Conservation (phyloP, 371 early-diverging fungal genomes). For the Neoconidiobolus thromboides region DNA sequence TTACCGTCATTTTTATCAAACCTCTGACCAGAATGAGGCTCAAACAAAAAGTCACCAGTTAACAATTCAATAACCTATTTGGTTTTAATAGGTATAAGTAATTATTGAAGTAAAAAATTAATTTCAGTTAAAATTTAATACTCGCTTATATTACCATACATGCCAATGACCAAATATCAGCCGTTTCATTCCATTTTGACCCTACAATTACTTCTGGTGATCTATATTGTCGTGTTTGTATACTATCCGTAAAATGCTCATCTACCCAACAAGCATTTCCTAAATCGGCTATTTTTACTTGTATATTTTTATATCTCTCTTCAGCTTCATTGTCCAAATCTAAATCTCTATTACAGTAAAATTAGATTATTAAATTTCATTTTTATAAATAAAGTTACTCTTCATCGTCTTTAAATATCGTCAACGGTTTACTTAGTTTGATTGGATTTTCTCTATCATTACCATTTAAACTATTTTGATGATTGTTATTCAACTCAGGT, state of each 20-base stretch:
- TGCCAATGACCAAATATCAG: conserved; percentile 95
- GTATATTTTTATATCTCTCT: conserved; percentile 15
- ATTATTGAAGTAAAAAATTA: not conserved
- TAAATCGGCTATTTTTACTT: conserved; percentile 90
- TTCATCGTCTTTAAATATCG: no score
- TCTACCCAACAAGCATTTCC: conserved; percentile 96
- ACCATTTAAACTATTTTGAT: no score
- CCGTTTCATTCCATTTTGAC: conserved; percentile 71
- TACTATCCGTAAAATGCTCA: conserved; percentile 88
- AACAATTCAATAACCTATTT: conserved; percentile 57
- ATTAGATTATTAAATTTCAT: no score
- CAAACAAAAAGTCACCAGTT: conserved; percentile 88
- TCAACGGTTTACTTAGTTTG: not conserved
- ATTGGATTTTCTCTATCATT: not conserved
- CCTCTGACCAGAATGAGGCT: conserved; percentile 65
- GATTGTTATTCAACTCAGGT: no score
- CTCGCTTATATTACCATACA: conserved; percentile 47
- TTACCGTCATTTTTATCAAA: conserved; percentile 83
- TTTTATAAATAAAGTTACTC: no score
- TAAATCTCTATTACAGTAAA: no score
- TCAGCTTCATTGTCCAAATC: not conserved
- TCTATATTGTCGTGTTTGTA: conserved; percentile 96
- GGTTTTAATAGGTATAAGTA: not conserved
- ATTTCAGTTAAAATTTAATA: not conserved
- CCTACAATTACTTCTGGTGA: conserved; percentile 96